Base-by-base conservation (phyloP, 1,139 yeast genomes). In the Hyphopichia fennica region DNA sequence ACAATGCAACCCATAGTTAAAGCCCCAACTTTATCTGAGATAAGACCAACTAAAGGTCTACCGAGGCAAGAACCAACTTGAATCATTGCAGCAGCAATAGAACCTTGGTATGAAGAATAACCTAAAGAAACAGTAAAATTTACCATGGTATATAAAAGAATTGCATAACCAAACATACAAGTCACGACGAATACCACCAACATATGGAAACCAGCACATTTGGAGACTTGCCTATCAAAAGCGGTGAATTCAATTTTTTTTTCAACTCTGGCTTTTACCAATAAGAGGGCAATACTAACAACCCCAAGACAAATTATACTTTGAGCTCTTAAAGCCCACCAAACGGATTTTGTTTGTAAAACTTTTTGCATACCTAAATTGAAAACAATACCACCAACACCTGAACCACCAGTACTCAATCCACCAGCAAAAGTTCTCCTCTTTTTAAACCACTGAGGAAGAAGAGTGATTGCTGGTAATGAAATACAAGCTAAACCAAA, bases 371-470 rank as follows among this genome's bases (percentile, higher is more conserved):
- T 61, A 15, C 63, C 68, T 47, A 65, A 51, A 39, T 58, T 60
- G 50, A 55, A 63, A 49, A 23, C 52, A n/a, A 37, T 18, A 1
- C 56, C 55, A 4, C 55, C 54, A 17, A 42, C 32, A 5, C 61
- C 87, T 3, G 82, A 74, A 4, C 87, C 87, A 3, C 78, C 63
- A 13, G 78, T 60, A 3, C 79, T 70, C 13, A 80, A 52, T 8
- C 85, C 85, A 46, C 74, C 65, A 1, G 87, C 85, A 17, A 80
- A 62, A 1, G 82, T 77, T 48, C 87, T 68, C 48, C 65, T 75
- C 50, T 74, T 73, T 41, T 74, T 58, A 57, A 84, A 84, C 84
- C 87, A 84, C 39, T 75, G 76, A 0, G 88, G 87, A 11, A 82
- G 63, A 7, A 72, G 46, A 2, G 80, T 67, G 17, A 74, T 65